Conservation (phyloP, 2,329 filamentous ascomycete genomes). For the Apiospora hydei region DNA sequence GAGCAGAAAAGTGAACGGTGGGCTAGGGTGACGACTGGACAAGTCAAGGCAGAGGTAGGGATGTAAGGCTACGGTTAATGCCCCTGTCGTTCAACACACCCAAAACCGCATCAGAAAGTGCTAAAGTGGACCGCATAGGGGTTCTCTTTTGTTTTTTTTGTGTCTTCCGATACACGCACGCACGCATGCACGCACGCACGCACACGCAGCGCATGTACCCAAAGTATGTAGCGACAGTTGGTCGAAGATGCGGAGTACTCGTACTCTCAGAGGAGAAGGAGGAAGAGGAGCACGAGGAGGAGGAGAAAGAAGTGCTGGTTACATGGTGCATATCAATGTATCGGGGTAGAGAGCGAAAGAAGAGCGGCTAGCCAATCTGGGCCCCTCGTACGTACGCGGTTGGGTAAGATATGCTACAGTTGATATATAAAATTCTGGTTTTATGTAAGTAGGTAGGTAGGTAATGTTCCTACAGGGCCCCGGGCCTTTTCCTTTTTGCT, state of each 20-base stretch:
- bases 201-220: not conserved
- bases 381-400: not conserved
- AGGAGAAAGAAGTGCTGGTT: not conserved
- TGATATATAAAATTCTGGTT: not conserved
- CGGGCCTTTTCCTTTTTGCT: slow-evolving; percentile 29
- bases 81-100: slow-evolving; percentile 21
- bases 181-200: not conserved
- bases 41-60: slow-evolving; percentile 11
- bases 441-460: not conserved
- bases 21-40: slow-evolving; percentile 17
- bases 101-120: slow-evolving; percentile 20
- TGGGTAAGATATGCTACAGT: not conserved
- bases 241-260: not conserved
- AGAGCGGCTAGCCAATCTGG: not conserved
- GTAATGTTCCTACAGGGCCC: not conserved
- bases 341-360: not conserved
- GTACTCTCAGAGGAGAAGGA: not conserved
- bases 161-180: slow-evolving; percentile 10
- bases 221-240: slow-evolving; percentile 6
- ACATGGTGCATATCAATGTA: not conserved
- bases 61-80: slow-evolving; percentile 23
- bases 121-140: slow-evolving; percentile 14
- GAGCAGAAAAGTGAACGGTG: slow-evolving; percentile 10
- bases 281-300: too few species aligned
- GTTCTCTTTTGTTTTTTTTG: not conserved